A percentile compares a stretch with the other conserved stretches of the same genome.
Evolutionary conservation across 352 stramenopile genomes (phyloP).

Genomic region (Phytopythium boreale): DNA sequence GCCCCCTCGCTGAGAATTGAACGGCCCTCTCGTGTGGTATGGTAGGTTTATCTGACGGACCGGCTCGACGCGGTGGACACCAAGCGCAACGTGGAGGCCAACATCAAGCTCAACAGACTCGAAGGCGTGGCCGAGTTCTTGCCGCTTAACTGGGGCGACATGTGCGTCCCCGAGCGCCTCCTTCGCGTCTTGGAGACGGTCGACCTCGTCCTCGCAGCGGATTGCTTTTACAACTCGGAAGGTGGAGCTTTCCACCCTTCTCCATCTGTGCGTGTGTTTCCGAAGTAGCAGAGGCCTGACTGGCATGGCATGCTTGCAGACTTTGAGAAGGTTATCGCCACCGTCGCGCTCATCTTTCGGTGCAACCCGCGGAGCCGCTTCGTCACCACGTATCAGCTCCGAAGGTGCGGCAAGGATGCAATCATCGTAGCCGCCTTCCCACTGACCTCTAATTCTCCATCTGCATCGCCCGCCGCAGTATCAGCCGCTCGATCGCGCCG

Average conservation of each 20-base stretch:
- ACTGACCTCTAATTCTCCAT: not conserved
- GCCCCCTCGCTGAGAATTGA: not conserved
- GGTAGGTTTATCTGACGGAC: conserved; percentile 55
- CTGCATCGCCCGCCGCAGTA: conserved; percentile 15
- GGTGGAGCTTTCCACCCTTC: conserved; percentile 15
- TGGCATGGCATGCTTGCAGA: conserved; percentile 20
- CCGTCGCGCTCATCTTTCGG: conserved; percentile 57
- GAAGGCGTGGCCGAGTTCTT: conserved; percentile 30
- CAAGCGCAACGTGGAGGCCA: conserved; percentile 43
- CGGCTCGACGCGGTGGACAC: conserved; percentile 43
- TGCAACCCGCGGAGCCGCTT: conserved; percentile 32
- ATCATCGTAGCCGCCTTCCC: not conserved
- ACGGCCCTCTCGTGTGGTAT: too few relatives aligned
- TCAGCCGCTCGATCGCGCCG: conserved; percentile 56
- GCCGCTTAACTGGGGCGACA: conserved; percentile 44
- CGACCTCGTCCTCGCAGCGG: conserved; percentile 51
- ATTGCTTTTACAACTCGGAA: conserved; percentile 73
- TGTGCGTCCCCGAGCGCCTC: conserved; percentile 25
- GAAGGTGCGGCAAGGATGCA: conserved; percentile 22
- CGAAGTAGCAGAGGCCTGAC: not conserved
- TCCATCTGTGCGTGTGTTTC: not conserved
- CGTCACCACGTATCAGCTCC: conserved; percentile 64
- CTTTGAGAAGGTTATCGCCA: conserved; percentile 72
- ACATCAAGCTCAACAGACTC: conserved; percentile 50
- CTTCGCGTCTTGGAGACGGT: conserved; percentile 28